These are phyloP conservation scores for Metschnikowia baotianmanensis DNA, from an alignment of 805 yeast genomes.

Conservation along the genomic window DNA sequence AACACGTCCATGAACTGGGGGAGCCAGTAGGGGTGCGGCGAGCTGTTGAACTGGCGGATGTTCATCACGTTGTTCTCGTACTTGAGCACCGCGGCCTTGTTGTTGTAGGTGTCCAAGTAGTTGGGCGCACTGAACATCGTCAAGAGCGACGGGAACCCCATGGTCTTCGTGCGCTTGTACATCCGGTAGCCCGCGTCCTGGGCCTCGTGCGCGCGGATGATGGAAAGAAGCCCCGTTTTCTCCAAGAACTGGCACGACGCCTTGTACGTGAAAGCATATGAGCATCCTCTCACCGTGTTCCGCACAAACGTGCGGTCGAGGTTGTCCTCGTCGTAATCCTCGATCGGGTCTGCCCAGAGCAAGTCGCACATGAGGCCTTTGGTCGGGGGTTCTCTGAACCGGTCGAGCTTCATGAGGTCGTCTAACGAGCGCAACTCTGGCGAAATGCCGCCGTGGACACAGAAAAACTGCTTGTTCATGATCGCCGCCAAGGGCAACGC, in stretches of 20 bases:
- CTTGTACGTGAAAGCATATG: constrained; percentile 80
- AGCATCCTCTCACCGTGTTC: constrained; percentile 85
- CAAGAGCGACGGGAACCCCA: constrained; percentile 86
- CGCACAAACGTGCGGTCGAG: constrained; percentile 51
- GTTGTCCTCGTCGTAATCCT: constrained; percentile 65
- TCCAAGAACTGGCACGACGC: constrained; percentile 81
- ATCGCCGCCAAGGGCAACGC: constrained; percentile 89
- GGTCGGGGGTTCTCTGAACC: constrained; percentile 92
- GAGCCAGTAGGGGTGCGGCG: constrained; percentile 95
- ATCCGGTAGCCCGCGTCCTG: constrained; percentile 97
- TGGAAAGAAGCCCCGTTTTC: constrained; percentile 72
- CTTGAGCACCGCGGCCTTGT: constrained; percentile 92
- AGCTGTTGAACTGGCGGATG: constrained; percentile 87
- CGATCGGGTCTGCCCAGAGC: constrained; percentile 96
- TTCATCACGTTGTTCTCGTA: constrained; percentile 92
- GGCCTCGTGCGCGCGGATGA: constrained; percentile 95
- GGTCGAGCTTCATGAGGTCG: constrained; percentile 65
- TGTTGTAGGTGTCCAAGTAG: constrained; percentile 86
- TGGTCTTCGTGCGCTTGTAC: constrained; percentile 78
- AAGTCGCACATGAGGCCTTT: constrained; percentile 92
- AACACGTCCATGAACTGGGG: constrained; percentile 97
- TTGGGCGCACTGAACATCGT: constrained; percentile 96
- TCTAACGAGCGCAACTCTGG: constrained; percentile 73
- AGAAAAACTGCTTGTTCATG: constrained; percentile 90
- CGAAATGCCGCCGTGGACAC: constrained; percentile 95